These are phyloP conservation scores for Mycena maculata DNA, from an alignment of 768 basidiomycete species.

Conservation along the genomic window DNA sequence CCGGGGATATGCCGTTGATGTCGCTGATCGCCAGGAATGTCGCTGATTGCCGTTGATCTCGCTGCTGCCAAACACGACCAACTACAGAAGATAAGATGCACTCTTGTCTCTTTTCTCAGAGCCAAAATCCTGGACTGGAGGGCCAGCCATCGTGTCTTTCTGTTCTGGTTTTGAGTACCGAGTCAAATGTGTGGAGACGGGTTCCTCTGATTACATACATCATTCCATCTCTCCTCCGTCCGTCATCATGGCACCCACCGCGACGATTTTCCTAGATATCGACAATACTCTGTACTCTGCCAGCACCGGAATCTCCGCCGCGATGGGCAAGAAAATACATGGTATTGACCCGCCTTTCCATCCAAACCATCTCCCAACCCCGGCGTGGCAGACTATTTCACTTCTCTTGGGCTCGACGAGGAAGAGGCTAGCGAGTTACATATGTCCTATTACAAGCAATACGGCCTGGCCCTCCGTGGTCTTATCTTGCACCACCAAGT, in stretches of 20 bases:
- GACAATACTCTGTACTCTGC: constrained; percentile 91
- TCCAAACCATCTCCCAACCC: background rate
- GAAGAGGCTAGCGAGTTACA: constrained; percentile 79
- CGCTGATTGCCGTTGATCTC: no score
- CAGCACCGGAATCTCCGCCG: constrained; percentile 76
- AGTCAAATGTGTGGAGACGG: no score
- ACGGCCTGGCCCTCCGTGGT: constrained; percentile 86
- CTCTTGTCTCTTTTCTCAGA: no score
- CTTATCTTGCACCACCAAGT: constrained; percentile 80
- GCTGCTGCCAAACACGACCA: background rate
- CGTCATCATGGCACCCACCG: background rate
- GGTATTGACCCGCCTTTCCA: constrained; percentile 52
- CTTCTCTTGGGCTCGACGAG: constrained; percentile 72
- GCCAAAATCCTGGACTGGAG: no score
- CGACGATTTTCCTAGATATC: constrained; percentile 53
- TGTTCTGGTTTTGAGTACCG: no score
- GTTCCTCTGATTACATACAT: no score
- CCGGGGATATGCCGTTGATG: no score
- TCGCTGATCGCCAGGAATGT: no score
- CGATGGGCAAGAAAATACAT: constrained; percentile 85
- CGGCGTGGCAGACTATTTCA: constrained; percentile 75
- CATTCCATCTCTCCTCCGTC: background rate
- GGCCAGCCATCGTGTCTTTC: no score
- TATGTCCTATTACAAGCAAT: constrained; percentile 76
- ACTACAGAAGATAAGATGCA: background rate